Base-by-base conservation (phyloP, 2,329 filamentous ascomycete genomes). In the Alternaria arborescens region DNA sequence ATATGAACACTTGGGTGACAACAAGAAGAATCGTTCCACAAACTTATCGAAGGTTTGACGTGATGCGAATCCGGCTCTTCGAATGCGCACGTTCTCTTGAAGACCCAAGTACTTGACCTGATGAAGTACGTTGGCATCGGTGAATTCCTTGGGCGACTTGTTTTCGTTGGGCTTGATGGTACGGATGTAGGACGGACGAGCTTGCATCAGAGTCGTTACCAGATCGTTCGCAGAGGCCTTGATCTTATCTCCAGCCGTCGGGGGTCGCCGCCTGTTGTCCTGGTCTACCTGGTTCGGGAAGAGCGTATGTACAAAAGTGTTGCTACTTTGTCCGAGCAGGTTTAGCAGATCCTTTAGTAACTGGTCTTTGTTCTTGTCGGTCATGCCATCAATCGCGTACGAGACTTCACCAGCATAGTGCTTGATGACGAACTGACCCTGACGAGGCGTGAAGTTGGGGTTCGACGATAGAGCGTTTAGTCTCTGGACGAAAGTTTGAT, bases 161-260 rank as follows among this genome's bases (percentile, higher is more conserved):
- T 97, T 98, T 80, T 99, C 95, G 82, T 99, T 99, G 2, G 95
- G 95, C 81, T 99, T 99, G 82, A 99, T 98, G 0, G 95, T 99
- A 77, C 95, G 92, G 71, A 99, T 99, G 76, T 99, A 99, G 3
- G 94, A 97, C 1, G 95, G 95, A 70, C 95, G 92, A 58, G 93
- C 94, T 81, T 97, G 97, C 94, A 97, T 98, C 71, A 99, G 80
- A 1, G 95, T 98, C 1, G 94, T 89, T 1, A 99, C 95, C 20
- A 99, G 85, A 44, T 96, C 93, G 75, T 99, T 99, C 8, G 95
- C 95, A 20, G 95, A 98, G 6, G 88, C 84, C 77, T 94, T 95
- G 80, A 99, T 98, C 81, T 97, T 94, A 79, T 99, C 95, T 72
- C 95, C 94, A 11, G 95, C 93, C 3, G 95, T 97, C 1, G 95